phyloP scores from a whole-genome alignment of 2,329 filamentous ascomycete genomes.

The Clarireedia homoeocarpa region DNA sequence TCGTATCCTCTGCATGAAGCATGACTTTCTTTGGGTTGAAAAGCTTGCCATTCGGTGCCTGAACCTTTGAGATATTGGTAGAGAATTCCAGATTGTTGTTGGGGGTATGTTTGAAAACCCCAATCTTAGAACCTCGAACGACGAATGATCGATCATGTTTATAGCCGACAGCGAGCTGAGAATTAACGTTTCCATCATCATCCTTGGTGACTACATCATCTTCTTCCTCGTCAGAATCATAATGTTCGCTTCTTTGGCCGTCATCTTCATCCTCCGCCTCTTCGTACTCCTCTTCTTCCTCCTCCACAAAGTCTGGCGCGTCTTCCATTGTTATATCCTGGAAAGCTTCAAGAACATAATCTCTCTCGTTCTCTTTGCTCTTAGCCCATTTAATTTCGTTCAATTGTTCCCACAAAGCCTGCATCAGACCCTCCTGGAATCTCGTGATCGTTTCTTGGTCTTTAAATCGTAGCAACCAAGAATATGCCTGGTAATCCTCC shows the following conservation, averaged over 20 bases:
- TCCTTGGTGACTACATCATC: constrained; percentile 62
- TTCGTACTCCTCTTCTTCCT: constrained; percentile 42
- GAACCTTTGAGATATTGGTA: constrained; percentile 93
- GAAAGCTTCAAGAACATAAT: constrained; percentile 94
- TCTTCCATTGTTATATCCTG: constrained; percentile 92
- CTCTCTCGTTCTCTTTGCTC: constrained; percentile 82
- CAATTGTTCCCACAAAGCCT: constrained; percentile 91
- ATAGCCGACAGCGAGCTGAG: constrained; percentile 89
- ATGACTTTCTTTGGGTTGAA: constrained; percentile 74
- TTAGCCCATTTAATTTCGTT: constrained; percentile 94
- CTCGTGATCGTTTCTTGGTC: constrained; percentile 71
- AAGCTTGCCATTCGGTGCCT: constrained; percentile 75
- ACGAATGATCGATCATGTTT: constrained; percentile 97
- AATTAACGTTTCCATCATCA: constrained; percentile 79
- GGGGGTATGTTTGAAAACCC: constrained; percentile 92
- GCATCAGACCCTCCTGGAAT: constrained; percentile 92
- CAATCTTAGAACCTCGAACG: constrained; percentile 94
- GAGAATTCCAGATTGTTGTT: constrained; percentile 93
- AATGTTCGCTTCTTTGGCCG: constrained; percentile 62
- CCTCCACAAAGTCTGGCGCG: constrained; percentile 43
- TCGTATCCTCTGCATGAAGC: constrained; percentile 30
- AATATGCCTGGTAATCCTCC: constrained; percentile 81
- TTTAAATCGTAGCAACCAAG: constrained; percentile 90
- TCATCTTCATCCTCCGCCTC: constrained; percentile 53
- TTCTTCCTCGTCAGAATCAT: constrained; percentile 71